These are phyloP conservation scores for Harringtonia aguacate DNA, from an alignment of 2,329 filamentous ascomycete species.

Conservation along the genomic window DNA sequence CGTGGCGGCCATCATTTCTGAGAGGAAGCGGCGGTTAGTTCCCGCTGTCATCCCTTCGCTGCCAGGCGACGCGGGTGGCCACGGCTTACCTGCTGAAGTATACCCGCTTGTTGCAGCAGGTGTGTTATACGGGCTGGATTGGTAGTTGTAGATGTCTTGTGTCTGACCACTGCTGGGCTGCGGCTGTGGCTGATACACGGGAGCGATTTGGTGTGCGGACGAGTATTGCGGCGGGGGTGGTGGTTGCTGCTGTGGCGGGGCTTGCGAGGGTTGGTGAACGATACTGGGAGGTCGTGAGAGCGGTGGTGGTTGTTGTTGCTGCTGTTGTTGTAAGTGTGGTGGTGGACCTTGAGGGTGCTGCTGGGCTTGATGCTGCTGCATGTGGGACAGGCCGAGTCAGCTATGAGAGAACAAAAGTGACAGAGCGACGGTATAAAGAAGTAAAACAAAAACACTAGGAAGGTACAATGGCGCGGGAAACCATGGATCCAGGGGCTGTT, in stretches of 20 bases:
- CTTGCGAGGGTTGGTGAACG: conserved; percentile 54
- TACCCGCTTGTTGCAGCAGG: conserved; percentile 75
- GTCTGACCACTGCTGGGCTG: conserved; percentile 51
- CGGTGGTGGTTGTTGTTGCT: conserved; percentile 29
- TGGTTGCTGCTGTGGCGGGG: conserved; percentile 34
- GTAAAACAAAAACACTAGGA: neutral
- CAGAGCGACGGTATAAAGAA: too few relatives aligned
- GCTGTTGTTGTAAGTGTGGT: conserved; percentile 52
- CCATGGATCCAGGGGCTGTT: too few relatives aligned
- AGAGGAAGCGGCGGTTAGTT: conserved; percentile 20
- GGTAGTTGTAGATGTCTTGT: conserved; percentile 67
- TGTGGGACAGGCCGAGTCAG: conserved; percentile 39
- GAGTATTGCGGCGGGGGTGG: too few relatives aligned
- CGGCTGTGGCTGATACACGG: conserved; percentile 57
- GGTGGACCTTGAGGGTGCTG: conserved; percentile 54
- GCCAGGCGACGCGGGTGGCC: too few relatives aligned
- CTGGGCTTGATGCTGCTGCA: conserved; percentile 66
- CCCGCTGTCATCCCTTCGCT: too few relatives aligned
- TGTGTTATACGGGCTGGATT: conserved; percentile 74
- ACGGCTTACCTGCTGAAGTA: conserved; percentile 69
- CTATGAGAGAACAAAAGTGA: too few relatives aligned
- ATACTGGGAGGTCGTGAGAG: conserved; percentile 57
- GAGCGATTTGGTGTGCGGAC: too few relatives aligned
- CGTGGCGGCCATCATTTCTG: conserved; percentile 57
- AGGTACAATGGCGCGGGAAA: too few relatives aligned